Base-by-base conservation (phyloP, 108 stramenopile species). In the Cylindrotheca fusiformis region DNA sequence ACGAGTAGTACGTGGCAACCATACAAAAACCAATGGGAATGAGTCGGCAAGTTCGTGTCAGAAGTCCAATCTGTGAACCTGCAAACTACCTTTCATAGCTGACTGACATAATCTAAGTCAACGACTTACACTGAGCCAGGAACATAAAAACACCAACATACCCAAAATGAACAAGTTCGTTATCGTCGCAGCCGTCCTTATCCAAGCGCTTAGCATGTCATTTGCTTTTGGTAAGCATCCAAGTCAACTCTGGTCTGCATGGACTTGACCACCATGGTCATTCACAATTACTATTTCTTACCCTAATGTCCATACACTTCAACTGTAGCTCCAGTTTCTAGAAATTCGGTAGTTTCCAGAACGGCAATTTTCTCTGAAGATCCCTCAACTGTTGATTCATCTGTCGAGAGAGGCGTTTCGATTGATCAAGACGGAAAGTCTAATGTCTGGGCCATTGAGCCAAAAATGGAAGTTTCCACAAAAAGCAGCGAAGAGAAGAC, bases 361-460 rank as follows among this genome's bases (percentile, higher is more conserved):
- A 50, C 23, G 3, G 52, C 27, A 2, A 30, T 27, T 57, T 33
- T 54, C 29, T 54, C 61, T 3, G 61, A 60, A 18, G 59, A 61
- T 0, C 29, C 33, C 32, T 23, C 32, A 41, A 52, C 65, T 33
- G 10, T 14, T 10, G n/a, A n/a, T n/a, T n/a, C n/a, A n/a, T 50
- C 55, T 31, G 55, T 69, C 5, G 93, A 94, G 62, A 86, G 93
- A 52, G 93, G 93, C 48, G 93, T 95, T 3, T 86, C 84, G 0
- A 74, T 94, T 54, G 93, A 94, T 58, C 91, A 94, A 74, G 93
- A 94, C 52, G 95, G 97, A 61, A 97, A 97, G 71, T 91, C 89
- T 19, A 97, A 97, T 66, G 93, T 97, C 1, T 97, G 97, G 97
- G 95, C 97, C 26, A 94, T 97, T 66, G 97, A 97, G 72, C 97